A percentile compares a stretch with the other conserved stretches of the same genome.
Conservation (phyloP, 1,284 basidiomycete genomes). For the Ganoderma sinense region DNA sequence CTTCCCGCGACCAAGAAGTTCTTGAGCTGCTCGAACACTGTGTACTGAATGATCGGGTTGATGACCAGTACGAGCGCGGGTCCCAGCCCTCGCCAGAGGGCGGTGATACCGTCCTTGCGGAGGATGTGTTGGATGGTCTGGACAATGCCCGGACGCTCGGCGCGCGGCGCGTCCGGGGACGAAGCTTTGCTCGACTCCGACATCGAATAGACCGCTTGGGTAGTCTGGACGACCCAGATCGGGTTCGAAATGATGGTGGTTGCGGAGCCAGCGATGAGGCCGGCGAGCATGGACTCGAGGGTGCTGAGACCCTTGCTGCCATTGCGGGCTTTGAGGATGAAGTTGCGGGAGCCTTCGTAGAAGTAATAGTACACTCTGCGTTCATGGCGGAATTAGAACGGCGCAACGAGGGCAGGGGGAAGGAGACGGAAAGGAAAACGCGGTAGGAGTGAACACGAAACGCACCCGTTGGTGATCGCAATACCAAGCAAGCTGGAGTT, state of each 20-base stretch:
- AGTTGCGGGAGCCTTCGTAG: conserved; percentile 73
- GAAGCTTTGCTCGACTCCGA: conserved; percentile 38
- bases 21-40: conserved; percentile 89
- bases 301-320: conserved; percentile 80
- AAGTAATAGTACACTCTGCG: conserved; percentile 85
- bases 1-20: conserved; percentile 74
- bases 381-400: not conserved
- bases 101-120: conserved; percentile 79
- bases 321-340: conserved; percentile 62
- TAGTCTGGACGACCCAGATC: conserved; percentile 96
- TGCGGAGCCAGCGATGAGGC: conserved; percentile 86
- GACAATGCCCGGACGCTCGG: conserved; percentile 69
- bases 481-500: conserved; percentile 90
- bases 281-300: conserved; percentile 89
- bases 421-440: not conserved
- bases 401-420: not conserved
- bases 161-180: conserved; percentile 35
- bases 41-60: conserved; percentile 95
- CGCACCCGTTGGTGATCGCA: conserved; percentile 90
- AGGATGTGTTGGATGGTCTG: conserved; percentile 81
- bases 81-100: conserved; percentile 96
- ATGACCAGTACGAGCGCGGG: conserved; percentile 93
- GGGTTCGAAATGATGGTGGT: conserved; percentile 95
- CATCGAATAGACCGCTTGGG: conserved; percentile 80
- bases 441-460: conserved; percentile 25